Conservation (phyloP, 768 basidiomycete species). For the Suillus paluster region DNA sequence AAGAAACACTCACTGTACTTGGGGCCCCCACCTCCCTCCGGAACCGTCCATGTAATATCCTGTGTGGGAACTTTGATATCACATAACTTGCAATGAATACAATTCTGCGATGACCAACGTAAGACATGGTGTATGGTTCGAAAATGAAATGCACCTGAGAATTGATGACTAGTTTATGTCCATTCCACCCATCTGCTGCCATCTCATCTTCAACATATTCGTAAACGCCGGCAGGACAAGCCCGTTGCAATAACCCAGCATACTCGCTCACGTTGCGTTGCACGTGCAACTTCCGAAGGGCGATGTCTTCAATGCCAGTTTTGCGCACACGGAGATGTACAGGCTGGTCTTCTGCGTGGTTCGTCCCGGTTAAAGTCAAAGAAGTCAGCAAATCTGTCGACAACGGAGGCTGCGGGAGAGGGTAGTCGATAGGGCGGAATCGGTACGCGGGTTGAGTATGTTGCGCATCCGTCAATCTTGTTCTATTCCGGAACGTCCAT, state of each 20-base stretch:
- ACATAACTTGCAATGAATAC: slow-evolving; percentile 94
- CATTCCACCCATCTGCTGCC: slow-evolving; percentile 65
- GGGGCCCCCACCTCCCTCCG: slow-evolving; percentile 95
- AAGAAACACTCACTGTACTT: slow-evolving; percentile 76
- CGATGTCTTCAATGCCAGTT: slow-evolving; percentile 43
- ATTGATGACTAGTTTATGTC: slow-evolving; percentile 94
- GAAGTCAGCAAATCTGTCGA: slow-evolving; percentile 94
- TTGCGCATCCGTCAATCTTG: slow-evolving; percentile 59
- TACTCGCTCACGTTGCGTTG: slow-evolving; percentile 75
- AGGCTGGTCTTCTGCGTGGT: slow-evolving; percentile 96
- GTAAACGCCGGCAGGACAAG: slow-evolving; percentile 95
- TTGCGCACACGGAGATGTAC: slow-evolving; percentile 78
- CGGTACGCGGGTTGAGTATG: slow-evolving; percentile 71
- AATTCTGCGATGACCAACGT: slow-evolving; percentile 58
- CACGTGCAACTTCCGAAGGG: slow-evolving; percentile 67
- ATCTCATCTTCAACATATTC: slow-evolving; percentile 86
- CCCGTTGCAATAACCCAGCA: slow-evolving; percentile 85
- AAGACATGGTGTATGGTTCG: neutral
- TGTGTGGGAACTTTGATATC: slow-evolving; percentile 96
- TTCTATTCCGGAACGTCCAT: slow-evolving; percentile 85
- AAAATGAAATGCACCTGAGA: slow-evolving; percentile 68
- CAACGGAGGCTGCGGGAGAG: slow-evolving; percentile 83
- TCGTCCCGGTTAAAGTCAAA: slow-evolving; percentile 88
- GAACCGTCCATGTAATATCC: slow-evolving; percentile 96
- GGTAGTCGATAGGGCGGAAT: slow-evolving; percentile 82